Evolutionary conservation across 352 stramenopile species (phyloP).

Genomic region (Phytophthora vignae): DNA sequence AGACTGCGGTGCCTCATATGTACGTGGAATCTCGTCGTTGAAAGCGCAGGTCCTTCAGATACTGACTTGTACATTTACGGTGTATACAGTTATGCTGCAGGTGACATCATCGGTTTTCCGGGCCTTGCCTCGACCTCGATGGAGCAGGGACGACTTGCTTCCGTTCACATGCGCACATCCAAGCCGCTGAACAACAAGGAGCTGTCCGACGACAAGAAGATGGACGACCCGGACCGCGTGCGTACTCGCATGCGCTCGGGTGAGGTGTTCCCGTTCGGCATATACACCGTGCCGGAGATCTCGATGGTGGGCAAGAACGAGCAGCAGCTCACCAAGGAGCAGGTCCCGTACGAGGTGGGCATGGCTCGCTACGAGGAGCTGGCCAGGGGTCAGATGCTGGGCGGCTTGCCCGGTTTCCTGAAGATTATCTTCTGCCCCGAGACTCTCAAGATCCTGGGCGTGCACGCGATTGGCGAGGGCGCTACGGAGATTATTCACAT

Average conservation of each 20-base stretch:
- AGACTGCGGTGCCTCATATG: slow-evolving; percentile 88
- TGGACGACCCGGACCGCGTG: slow-evolving; percentile 70
- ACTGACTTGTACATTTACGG: no score
- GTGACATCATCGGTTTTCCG: slow-evolving; percentile 91
- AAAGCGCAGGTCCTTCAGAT: background rate
- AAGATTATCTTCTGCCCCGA: slow-evolving; percentile 90
- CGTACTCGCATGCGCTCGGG: slow-evolving; percentile 86
- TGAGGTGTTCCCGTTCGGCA: slow-evolving; percentile 89
- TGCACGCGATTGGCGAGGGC: slow-evolving; percentile 87
- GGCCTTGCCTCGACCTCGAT: slow-evolving; percentile 92
- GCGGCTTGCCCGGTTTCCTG: slow-evolving; percentile 77
- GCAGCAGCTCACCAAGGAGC: slow-evolving; percentile 84
- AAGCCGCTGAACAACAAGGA: slow-evolving; percentile 71
- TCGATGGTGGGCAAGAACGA: slow-evolving; percentile 92
- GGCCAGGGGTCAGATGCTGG: slow-evolving; percentile 88
- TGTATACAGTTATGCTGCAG: slow-evolving; percentile 91
- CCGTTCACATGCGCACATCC: slow-evolving; percentile 86
- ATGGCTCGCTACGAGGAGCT: slow-evolving; percentile 86
- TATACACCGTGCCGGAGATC: slow-evolving; percentile 91
- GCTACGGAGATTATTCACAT: slow-evolving; percentile 93
- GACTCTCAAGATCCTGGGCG: slow-evolving; percentile 76
- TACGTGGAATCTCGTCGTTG: slow-evolving; percentile 42
- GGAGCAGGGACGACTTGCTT: slow-evolving; percentile 90
- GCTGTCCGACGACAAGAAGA: slow-evolving; percentile 51
- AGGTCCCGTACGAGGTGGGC: slow-evolving; percentile 80